Evolutionary conservation across 2,329 filamentous ascomycete genomes (phyloP).

Genomic region (Ascochyta fabae): DNA sequence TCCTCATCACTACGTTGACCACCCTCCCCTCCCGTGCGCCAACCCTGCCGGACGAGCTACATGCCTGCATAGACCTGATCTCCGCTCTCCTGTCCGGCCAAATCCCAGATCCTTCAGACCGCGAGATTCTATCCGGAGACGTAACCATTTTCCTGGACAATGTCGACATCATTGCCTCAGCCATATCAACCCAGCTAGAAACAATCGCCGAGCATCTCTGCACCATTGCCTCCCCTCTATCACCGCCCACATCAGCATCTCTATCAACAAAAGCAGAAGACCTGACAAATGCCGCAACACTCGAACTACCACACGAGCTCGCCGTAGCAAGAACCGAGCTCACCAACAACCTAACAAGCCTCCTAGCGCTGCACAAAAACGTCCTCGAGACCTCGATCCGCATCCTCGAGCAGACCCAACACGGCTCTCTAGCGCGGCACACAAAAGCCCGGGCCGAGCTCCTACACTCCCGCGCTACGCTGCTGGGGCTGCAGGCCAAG

Average conservation of each 20-base stretch:
- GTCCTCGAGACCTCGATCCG: slow-evolving; percentile 50
- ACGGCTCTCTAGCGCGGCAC: slow-evolving; percentile 52
- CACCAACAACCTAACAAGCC: slow-evolving; percentile 39
- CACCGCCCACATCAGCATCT: slow-evolving; percentile 13
- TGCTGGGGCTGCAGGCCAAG: slow-evolving; percentile 51
- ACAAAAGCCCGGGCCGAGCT: slow-evolving; percentile 53
- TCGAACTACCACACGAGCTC: slow-evolving; percentile 32
- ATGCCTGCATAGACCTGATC: slow-evolving; percentile 52
- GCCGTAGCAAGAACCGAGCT: slow-evolving; percentile 39
- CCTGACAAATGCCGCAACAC: slow-evolving; percentile 21
- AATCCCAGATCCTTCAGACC: slow-evolving; percentile 43
- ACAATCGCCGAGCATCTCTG: slow-evolving; percentile 41
- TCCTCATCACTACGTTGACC: slow-evolving; percentile 46
- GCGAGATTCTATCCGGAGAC: slow-evolving; percentile 50
- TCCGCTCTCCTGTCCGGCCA: slow-evolving; percentile 49
- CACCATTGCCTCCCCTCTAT: slow-evolving; percentile 37
- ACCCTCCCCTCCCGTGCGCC: slow-evolving; percentile 43
- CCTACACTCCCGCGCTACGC: slow-evolving; percentile 50
- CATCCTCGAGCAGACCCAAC: slow-evolving; percentile 56
- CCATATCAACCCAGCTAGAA: slow-evolving; percentile 44
- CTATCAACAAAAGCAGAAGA: slow-evolving; percentile 20
- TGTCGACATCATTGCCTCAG: slow-evolving; percentile 42
- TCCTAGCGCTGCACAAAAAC: slow-evolving; percentile 48
- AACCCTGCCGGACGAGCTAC: slow-evolving; percentile 52
- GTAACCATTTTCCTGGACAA: slow-evolving; percentile 50